Percentiles rank a stretch among this genome's conserved stretches.
These are phyloP conservation scores for Fusarium sp. DNA, from an alignment of 2,329 filamentous ascomycete species.

Conservation along the genomic window DNA sequence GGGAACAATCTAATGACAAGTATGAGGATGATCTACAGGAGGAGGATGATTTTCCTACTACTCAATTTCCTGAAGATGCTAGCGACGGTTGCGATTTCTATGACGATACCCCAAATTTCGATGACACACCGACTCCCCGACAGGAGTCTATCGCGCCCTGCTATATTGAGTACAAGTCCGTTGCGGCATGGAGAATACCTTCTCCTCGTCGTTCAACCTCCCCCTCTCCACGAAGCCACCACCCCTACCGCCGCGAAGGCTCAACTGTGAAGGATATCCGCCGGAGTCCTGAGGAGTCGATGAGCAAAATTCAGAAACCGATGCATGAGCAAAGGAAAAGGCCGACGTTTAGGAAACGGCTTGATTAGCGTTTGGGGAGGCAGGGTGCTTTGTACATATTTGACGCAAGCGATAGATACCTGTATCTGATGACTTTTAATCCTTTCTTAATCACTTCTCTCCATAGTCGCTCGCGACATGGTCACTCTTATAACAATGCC, in stretches of 20 bases:
- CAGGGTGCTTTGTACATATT: constrained; percentile 52
- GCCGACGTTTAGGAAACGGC: constrained; percentile 52
- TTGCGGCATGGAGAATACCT: constrained; percentile 46
- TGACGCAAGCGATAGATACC: constrained; percentile 50
- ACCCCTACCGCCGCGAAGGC: constrained; percentile 43
- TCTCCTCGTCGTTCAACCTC: constrained; percentile 47
- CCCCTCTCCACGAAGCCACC: constrained; percentile 48
- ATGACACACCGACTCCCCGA: constrained; percentile 57
- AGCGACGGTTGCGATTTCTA: constrained; percentile 47
- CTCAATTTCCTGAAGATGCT: constrained; percentile 53
- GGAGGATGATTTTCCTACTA: constrained; percentile 47
- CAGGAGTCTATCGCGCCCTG: constrained; percentile 47
- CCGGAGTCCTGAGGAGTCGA: constrained; percentile 57
- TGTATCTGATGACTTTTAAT: constrained; percentile 50
- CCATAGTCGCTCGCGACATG: constrained; percentile 16
- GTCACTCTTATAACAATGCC: constrained; percentile 29
- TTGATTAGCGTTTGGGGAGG: constrained; percentile 50
- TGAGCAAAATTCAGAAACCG: constrained; percentile 60
- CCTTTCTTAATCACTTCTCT: constrained; percentile 30
- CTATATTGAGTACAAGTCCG: constrained; percentile 50
- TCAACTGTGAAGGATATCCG: constrained; percentile 45
- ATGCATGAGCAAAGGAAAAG: constrained; percentile 53
- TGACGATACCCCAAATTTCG: constrained; percentile 52
- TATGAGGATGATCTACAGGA: constrained; percentile 48
- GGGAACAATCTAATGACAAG: constrained; percentile 44